Conservation (phyloP, 257 asterid genomes). For the Nicotiana knightiana region DNA sequence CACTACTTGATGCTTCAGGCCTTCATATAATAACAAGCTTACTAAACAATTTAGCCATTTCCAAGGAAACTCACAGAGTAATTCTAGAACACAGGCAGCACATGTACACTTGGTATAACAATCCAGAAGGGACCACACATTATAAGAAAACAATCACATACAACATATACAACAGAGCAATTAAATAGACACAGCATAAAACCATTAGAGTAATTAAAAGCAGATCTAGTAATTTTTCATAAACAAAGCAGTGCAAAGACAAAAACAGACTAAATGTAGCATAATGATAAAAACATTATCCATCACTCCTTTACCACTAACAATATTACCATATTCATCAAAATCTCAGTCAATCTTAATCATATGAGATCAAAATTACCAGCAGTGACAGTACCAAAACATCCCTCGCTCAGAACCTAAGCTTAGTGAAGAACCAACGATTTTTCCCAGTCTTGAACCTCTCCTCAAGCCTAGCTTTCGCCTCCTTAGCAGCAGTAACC, state of each 20-base stretch:
- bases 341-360: background rate
- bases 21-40: background rate
- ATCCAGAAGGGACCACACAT: background rate
- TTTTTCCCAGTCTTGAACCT: slow-evolving; percentile 25
- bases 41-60: background rate
- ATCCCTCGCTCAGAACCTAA: slow-evolving; percentile 14
- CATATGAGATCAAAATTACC: background rate
- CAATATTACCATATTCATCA: background rate
- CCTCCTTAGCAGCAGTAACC: slow-evolving; percentile 22
- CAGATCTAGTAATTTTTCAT: background rate
- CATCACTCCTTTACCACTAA: background rate
- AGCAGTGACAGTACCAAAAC: background rate
- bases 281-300: background rate
- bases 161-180: background rate
- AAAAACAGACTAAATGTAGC: background rate
- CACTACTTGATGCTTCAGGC: background rate
- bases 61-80: background rate
- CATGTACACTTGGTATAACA: background rate
- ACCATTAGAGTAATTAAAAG: background rate
- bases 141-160: background rate
- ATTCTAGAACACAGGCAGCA: background rate
- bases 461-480: slow-evolving; percentile 20
- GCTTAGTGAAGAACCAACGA: slow-evolving; percentile 26
- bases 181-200: background rate
- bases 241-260: background rate